A percentile compares a stretch with the other conserved stretches of the same genome.
phyloP scores from a whole-genome alignment of 2,329 filamentous ascomycete genomes.

The Gremmenia infestans region DNA sequence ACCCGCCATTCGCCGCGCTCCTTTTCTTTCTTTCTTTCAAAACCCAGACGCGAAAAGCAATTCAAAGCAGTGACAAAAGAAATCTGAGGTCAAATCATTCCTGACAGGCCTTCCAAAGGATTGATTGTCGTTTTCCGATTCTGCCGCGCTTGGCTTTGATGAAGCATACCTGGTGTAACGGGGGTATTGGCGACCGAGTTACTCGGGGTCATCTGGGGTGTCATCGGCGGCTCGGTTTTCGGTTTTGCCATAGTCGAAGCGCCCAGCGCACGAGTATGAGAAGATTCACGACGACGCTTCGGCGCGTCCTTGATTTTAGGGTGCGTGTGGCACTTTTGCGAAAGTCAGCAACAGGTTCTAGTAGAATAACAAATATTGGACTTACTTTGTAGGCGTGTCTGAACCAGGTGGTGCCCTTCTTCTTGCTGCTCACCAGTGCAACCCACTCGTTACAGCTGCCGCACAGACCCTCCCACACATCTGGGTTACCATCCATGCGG shows the following conservation, averaged over 20 bases:
- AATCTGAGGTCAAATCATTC: constrained; percentile 40
- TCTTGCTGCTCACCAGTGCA: constrained; percentile 76
- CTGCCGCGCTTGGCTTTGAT: constrained; percentile 9
- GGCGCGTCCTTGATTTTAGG: constrained; percentile 67
- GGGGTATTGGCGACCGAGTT: constrained; percentile 36
- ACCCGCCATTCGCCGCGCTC: not conserved
- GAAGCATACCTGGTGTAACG: constrained; percentile 9
- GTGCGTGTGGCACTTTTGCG: constrained; percentile 60
- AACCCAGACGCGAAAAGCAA: constrained; percentile 15
- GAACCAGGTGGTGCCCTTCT: constrained; percentile 91
- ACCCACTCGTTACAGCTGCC: constrained; percentile 78
- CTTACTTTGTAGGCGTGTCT: constrained; percentile 80
- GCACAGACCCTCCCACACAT: constrained; percentile 77
- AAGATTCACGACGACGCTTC: constrained; percentile 61
- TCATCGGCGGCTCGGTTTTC: constrained; percentile 41
- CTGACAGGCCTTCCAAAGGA: constrained; percentile 38
- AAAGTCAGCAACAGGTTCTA: constrained; percentile 3
- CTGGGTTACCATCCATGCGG: constrained; percentile 73
- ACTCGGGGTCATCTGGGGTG: constrained; percentile 41
- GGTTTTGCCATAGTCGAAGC: constrained; percentile 42
- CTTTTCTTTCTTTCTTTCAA: not conserved
- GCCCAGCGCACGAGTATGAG: constrained; percentile 36
- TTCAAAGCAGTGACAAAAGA: constrained; percentile 11
- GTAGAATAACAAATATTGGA: constrained; percentile 7
- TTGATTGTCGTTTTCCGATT: constrained; percentile 30